phyloP scores from a whole-genome alignment of 257 asterid genomes.

The Rauvolfia tetraphylla region DNA sequence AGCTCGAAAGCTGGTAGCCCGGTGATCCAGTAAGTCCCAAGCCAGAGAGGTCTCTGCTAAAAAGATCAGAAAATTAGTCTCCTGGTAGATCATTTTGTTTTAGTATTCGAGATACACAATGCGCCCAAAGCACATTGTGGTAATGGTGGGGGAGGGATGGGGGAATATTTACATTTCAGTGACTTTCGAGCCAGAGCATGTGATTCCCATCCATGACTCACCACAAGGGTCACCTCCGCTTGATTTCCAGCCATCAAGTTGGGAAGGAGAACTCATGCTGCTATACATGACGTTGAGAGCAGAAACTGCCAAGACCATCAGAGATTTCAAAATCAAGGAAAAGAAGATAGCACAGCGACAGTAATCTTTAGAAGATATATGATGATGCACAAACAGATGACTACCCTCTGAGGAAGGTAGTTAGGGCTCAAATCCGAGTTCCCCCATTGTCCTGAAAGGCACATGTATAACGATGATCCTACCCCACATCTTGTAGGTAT shows the following conservation, averaged over 20 bases:
- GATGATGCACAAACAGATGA: not conserved
- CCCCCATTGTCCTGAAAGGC: not conserved
- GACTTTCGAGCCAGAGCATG: conserved; percentile 61
- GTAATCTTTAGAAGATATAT: not conserved
- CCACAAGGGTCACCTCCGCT: conserved; percentile 84
- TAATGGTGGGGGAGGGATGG: not conserved
- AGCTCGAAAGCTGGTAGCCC: conserved; percentile 46
- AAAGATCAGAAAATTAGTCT: not conserved
- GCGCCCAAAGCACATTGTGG: not conserved
- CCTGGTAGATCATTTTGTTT: not conserved
- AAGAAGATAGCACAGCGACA: not conserved
- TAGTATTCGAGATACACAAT: not conserved
- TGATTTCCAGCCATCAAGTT: conserved; percentile 59
- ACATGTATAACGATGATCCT: not conserved
- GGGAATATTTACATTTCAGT: conserved; percentile 55
- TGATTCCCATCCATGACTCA: conserved; percentile 69
- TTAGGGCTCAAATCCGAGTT: not conserved
- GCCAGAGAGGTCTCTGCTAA: conserved; percentile 36
- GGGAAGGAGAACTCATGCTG: conserved; percentile 63
- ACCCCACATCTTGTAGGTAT: not conserved
- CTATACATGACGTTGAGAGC: conserved; percentile 50
- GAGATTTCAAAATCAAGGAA: not conserved
- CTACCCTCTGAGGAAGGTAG: not conserved
- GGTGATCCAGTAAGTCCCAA: conserved; percentile 45
- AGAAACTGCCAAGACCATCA: conserved; percentile 39